Conservation (phyloP, 805 yeast genomes). For the Candida insectalens region DNA sequence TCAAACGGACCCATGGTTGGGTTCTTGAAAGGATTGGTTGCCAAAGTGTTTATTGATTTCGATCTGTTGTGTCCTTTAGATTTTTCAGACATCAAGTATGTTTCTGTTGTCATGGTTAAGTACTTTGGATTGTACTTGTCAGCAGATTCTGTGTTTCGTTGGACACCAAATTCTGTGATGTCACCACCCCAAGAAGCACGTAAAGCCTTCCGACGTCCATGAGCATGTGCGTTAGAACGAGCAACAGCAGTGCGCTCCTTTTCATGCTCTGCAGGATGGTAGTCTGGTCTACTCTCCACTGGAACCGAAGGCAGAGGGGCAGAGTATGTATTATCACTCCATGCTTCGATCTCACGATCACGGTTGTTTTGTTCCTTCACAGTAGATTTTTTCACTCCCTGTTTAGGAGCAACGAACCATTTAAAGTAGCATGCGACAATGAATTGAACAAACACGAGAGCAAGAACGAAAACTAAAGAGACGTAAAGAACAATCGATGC, state of each 20-base stretch:
- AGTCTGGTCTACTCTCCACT: conserved; percentile 41
- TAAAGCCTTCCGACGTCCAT: conserved; percentile 23
- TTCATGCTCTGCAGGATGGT: conserved; percentile 11
- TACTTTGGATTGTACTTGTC: conserved; percentile 32
- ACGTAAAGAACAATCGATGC: conserved; percentile 73
- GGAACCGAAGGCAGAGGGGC: conserved; percentile 47
- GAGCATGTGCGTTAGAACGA: conserved; percentile 16
- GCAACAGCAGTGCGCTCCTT: neutral
- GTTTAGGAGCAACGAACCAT: conserved; percentile 70
- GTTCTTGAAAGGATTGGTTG: neutral
- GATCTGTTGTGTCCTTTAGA: conserved; percentile 6
- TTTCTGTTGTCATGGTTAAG: conserved; percentile 62
- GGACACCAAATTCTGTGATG: conserved; percentile 19
- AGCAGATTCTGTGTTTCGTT: conserved; percentile 1
- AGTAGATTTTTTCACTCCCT: conserved; percentile 59
- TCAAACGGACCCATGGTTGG: neutral
- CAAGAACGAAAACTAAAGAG: conserved; percentile 75
- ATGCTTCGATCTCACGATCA: conserved; percentile 63
- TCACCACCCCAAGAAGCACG: conserved; percentile 31
- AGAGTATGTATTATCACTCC: conserved; percentile 63
- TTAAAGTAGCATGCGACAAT: conserved; percentile 81
- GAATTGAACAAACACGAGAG: conserved; percentile 72
- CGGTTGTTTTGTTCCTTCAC: conserved; percentile 54
- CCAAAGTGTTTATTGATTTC: neutral
- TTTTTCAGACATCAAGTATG: conserved; percentile 19